These are phyloP conservation scores for Paradendryphiella salina DNA, from an alignment of 2,329 filamentous ascomycete genomes.

Conservation along the genomic window DNA sequence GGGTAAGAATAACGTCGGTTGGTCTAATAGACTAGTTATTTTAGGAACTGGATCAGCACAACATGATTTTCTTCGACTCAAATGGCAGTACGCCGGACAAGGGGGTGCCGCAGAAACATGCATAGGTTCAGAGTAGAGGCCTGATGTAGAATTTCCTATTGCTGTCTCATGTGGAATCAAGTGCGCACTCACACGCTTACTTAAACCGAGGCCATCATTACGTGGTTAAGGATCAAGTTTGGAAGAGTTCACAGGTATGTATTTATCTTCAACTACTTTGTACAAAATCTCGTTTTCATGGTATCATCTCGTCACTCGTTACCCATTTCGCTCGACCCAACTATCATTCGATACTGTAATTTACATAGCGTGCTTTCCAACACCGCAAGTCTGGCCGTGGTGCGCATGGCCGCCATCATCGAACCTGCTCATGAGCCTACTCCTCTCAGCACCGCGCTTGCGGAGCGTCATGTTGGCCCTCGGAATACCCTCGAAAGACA, in stretches of 20 bases:
- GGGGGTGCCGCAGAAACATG: too few relatives aligned
- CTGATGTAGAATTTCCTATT: too few relatives aligned
- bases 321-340: not conserved
- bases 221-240: too few relatives aligned
- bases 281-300: not conserved
- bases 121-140: too few relatives aligned
- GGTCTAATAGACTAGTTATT: too few relatives aligned
- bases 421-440: constrained; percentile 28
- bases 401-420: constrained; percentile 36
- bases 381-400: constrained; percentile 30
- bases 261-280: not conserved
- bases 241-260: not conserved
- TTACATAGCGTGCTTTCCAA: constrained; percentile 25
- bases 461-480: constrained; percentile 31
- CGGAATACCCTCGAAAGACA: constrained; percentile 44
- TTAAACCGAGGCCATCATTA: too few relatives aligned
- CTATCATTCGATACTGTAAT: not conserved
- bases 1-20: too few relatives aligned
- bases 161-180: too few relatives aligned
- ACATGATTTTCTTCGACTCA: too few relatives aligned
- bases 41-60: too few relatives aligned
- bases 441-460: constrained; percentile 37
- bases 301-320: constrained; percentile 1
- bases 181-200: too few relatives aligned
- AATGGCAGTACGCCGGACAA: too few relatives aligned